Evolutionary conservation across 2,329 filamentous ascomycete genomes (phyloP).

Genomic region (Botrytis pseudocinerea): DNA sequence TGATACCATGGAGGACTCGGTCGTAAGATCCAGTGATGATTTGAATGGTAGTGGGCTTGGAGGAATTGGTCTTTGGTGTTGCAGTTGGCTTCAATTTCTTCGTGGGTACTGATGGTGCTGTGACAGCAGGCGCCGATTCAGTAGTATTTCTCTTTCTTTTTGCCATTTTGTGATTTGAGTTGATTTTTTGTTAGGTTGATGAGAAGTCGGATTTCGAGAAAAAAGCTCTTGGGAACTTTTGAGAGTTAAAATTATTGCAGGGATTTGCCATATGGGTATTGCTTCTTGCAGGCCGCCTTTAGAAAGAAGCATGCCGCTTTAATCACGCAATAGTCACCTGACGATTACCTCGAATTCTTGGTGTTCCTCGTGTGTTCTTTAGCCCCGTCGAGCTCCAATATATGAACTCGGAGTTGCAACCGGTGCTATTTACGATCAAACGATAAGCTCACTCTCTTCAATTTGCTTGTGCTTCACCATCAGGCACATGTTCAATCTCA

Average conservation of each 20-base stretch:
- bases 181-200: background rate
- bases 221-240: constrained; percentile 16
- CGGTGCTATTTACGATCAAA: background rate
- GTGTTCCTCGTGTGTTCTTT: background rate
- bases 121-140: constrained; percentile 24
- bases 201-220: constrained; percentile 6
- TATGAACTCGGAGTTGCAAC: background rate
- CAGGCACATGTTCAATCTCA: background rate
- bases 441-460: background rate
- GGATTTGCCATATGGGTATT: background rate
- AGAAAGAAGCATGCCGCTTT: background rate
- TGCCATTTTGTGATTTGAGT: constrained; percentile 31
- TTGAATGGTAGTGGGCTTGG: constrained; percentile 64
- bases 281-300: background rate
- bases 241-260: constrained; percentile 18
- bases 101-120: constrained; percentile 23
- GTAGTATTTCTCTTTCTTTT: constrained; percentile 40
- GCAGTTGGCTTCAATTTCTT: constrained; percentile 37
- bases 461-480: background rate
- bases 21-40: constrained; percentile 94
- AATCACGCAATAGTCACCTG: background rate
- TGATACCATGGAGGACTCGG: constrained; percentile 84
- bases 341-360: background rate
- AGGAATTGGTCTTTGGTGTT: constrained; percentile 31
- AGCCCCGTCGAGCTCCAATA: background rate